Base-by-base conservation (phyloP, 345 rosid genomes). In the Rhizophora apiculata region DNA sequence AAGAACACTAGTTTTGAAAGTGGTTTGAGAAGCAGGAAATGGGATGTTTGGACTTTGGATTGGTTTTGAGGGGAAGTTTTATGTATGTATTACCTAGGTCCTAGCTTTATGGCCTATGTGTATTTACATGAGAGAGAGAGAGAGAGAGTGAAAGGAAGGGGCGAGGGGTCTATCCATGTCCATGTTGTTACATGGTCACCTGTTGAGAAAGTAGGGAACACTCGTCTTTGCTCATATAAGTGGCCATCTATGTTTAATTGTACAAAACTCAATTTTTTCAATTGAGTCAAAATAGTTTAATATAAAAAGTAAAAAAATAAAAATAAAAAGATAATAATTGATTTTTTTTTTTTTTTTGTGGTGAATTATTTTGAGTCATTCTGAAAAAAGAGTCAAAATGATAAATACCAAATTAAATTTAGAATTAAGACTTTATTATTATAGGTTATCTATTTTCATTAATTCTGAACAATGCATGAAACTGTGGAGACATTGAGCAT, bases 101-200 rank as follows among this genome's bases (percentile, higher is more conserved):
- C 31, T 22, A 21, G 74, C 74, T 71, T 72, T 72, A 72, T 72
- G 65, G 57, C 19, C 4, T 21, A 13, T 36, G 53, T 36, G 62
- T 39, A 46, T 59, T 2, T 61, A 46, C 59, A 43, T 52, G 26
- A 52, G 48, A 49, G 63, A 72, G 69, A 56, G 59, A 32, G 15
- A 55, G 49, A 13, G 16, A 10, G 49, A 46, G 32, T 34, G 37
- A 30, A 24, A 21, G 27, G 26, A 24, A n/a, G 24, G 19, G 58
- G 29, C 16, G 15, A n/a, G 10, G 60, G 11, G 29, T 21, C 27
- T n/a, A 22, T 55, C 27, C 13, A 55, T 55, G 29, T 55, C 27
- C 13, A 55, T 55, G 29, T 8, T n/a, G 27, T 8, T 55, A 6
- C 6, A 21, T 9, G 29, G 22, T 2, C 8, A 55, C 30, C 24